Base-by-base conservation (phyloP, 2,329 filamentous ascomycete species). In the Trichoderma cornu-damae region DNA sequence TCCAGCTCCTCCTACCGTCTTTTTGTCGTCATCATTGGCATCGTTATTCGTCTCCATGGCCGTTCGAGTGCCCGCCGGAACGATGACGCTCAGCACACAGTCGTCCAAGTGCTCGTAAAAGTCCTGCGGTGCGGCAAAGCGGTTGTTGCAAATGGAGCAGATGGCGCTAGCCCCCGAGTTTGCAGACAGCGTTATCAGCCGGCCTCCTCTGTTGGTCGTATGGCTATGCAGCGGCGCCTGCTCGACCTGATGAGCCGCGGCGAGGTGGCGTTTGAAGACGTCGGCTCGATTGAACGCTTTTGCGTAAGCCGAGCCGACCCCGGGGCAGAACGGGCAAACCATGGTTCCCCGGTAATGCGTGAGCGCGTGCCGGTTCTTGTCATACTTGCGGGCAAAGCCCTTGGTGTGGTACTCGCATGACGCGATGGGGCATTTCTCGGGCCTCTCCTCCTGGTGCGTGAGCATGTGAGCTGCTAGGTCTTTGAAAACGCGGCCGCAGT, bases 291-390 rank as follows among this genome's bases (percentile, higher is more conserved):
- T 96, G 73, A 99, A 97, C 62, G 89, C 90, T 77, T 96, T 96
- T 72, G 96, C 93, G 5, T 88, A 89, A 1, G 90, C 83, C 3
- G 90, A 92, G 5, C 92, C 91, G 18, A 87, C 88, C 3, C 91
- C 90, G 0, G 92, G 90, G 64, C 94, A 97, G 73, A 97, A 97
- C 4, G 92, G 92, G 67, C 94, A 99, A 6, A 96, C 88, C 91
- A 97, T 96, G 12, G 90, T 96, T 7, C 93, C 93, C 72, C 96
- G 96, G 78, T 97, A 99, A 69, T 97, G 94, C 2, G 93, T 97
- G 62, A 97, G 75, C 1, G 93, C 96, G 70, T 99, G 94, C 11
- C 94, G 80, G 72, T 97, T 97, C 79, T 96, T 96, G 76, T 97
- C 94, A 70, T 97, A 99, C 72, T 97, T 97, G 60, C 93, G 82